Evolutionary conservation across 106 monocot species (phyloP), one percentile per base, ranked within the genome.

Genomic region (Posidonia australis): DNA sequence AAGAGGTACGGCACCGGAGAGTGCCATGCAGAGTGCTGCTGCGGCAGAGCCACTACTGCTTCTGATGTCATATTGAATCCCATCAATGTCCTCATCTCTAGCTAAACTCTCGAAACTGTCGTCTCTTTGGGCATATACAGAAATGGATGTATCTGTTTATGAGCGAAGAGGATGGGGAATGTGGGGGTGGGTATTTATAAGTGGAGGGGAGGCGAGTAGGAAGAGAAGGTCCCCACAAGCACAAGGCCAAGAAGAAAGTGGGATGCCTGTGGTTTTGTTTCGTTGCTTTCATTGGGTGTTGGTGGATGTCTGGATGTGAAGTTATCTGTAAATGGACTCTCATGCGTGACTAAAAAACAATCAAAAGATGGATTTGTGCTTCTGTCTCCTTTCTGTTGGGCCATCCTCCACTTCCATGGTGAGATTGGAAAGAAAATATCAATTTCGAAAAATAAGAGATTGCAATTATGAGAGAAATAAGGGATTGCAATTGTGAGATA

Each of bases 1-100:
- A 72, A 72, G 3, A 72, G 63, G 63, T 72, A 72, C 10, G 72
- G 72, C 62, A 72, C 63, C 24, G 62, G 72, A 18, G 72, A 72
- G 63, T 72, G 72, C 72, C 72, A 72, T 7, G 51, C 24, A 10
- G 63, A 63, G 63, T 53, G 72, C 18, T 67, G 67, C 45, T 62
- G 62, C 58, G 27, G 58, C 0, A 13, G 56, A 12, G 58, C 16
- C 21, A n/a, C 13, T 19, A 41, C 43, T 42, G 20, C 17, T 0
- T 41, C 30, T 19, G 43, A 42, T 62, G 3, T 42, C n/a, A 7
- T 36, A 7, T n/a, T 32, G 60, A 5, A 22, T 25, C 22, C 19
- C 60, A 31, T 41, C 60, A 26, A 26, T 13, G 21, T 16, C 27
- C 49, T 51, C 49, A 51, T 51, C 6, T 19, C 49, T 51, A 49